A percentile compares a stretch with the other conserved stretches of the same genome.
These are phyloP conservation scores for Larix kaempferi DNA, from an alignment of 75 land plant species.

Conservation along the genomic window DNA sequence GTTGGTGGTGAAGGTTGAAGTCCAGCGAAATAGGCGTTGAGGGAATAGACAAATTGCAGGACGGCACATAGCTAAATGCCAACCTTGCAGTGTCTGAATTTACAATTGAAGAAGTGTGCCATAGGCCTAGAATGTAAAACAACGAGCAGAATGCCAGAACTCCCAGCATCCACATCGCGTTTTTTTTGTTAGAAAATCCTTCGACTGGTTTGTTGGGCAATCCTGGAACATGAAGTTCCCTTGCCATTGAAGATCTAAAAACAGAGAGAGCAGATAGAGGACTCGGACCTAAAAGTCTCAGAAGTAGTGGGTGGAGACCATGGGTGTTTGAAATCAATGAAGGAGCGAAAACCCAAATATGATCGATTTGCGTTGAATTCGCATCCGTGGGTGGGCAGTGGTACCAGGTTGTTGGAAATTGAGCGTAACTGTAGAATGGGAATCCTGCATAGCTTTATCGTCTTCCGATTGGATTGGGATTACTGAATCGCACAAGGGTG, in stretches of 20 bases:
- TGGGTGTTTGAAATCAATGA: too few relatives aligned
- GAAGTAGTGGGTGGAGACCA: too few relatives aligned
- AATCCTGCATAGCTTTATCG: too few relatives aligned
- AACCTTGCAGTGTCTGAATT: not conserved
- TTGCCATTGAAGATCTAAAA: not conserved
- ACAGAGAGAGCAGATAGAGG: not conserved
- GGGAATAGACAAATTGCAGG: not conserved
- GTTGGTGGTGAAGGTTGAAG: conserved; percentile 33
- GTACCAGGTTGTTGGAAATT: too few relatives aligned
- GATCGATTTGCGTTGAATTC: too few relatives aligned
- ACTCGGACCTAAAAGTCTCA: too few relatives aligned
- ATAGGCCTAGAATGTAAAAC: conserved; percentile 52
- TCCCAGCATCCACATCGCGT: conserved; percentile 19
- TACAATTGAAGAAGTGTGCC: conserved; percentile 15
- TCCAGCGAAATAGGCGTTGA: conserved; percentile 14
- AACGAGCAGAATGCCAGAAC: conserved; percentile 36
- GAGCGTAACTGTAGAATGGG: too few relatives aligned
- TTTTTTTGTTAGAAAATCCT: not conserved
- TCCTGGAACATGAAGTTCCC: not conserved
- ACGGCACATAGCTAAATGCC: not conserved
- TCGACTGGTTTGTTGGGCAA: not conserved
- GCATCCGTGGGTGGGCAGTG: too few relatives aligned
- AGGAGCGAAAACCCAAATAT: too few relatives aligned
- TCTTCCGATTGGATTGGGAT: too few relatives aligned
- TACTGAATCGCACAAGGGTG: too few relatives aligned